Evolutionary conservation across 495 filamentous ascomycete species (phyloP).

Genomic region (Saxophila tyrrhenica): DNA sequence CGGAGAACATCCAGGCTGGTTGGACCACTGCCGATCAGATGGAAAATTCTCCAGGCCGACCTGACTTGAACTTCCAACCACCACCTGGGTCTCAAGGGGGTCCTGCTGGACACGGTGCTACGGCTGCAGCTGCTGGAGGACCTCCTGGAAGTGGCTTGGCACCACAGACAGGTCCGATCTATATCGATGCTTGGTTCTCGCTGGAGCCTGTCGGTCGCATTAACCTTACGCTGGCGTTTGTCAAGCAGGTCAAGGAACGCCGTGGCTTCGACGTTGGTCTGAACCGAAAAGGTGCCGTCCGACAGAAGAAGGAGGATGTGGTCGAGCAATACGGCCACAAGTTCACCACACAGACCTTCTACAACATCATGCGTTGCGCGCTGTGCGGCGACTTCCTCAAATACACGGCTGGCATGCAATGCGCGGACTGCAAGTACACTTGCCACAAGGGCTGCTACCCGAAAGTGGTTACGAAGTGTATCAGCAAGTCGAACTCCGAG

Average conservation of each 20-base stretch:
- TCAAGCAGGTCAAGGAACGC: slow-evolving; percentile 57
- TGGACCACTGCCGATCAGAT: slow-evolving; percentile 97
- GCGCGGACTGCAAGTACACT: slow-evolving; percentile 98
- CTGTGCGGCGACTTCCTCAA: slow-evolving; percentile 97
- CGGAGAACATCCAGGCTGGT: slow-evolving; percentile 76
- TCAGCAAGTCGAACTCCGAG: slow-evolving; percentile 97
- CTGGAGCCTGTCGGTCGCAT: slow-evolving; percentile 89
- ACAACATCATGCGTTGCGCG: slow-evolving; percentile 99
- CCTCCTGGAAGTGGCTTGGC: slow-evolving; percentile 29
- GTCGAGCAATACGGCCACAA: slow-evolving; percentile 99
- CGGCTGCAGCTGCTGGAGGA: slow-evolving; percentile 25
- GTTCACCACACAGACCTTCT: slow-evolving; percentile 94
- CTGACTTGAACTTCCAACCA: slow-evolving; percentile 33
- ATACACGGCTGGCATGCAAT: slow-evolving; percentile 97
- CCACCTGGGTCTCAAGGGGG: slow-evolving; percentile 28
- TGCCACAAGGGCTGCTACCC: slow-evolving; percentile 94
- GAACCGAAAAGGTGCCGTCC: slow-evolving; percentile 88
- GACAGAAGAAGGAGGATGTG: slow-evolving; percentile 91
- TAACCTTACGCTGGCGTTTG: slow-evolving; percentile 75
- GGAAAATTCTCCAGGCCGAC: slow-evolving; percentile 41
- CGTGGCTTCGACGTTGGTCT: slow-evolving; percentile 66
- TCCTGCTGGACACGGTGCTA: slow-evolving; percentile 20
- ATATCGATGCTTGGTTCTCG: slow-evolving; percentile 93
- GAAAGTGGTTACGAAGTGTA: slow-evolving; percentile 99
- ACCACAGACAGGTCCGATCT: slow-evolving; percentile 42